phyloP scores from a whole-genome alignment of 495 filamentous ascomycete species.

The Penicillium chermesinum region DNA sequence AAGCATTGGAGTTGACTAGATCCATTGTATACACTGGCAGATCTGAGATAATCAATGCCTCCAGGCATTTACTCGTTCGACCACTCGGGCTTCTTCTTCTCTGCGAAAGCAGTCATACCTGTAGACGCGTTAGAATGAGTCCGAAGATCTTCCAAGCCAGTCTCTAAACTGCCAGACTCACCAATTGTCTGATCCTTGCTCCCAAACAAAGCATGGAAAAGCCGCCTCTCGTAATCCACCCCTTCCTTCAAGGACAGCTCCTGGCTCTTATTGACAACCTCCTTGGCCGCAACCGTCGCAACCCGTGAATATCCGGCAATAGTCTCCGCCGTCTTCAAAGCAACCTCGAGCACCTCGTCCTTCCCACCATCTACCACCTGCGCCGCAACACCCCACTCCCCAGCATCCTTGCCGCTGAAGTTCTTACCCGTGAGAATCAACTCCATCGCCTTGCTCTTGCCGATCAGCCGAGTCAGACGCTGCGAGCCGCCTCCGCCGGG shows the following conservation, averaged over 20 bases:
- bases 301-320: conserved; percentile 79
- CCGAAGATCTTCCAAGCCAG: neutral
- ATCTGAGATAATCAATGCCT: too few species aligned
- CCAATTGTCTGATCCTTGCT: conserved; percentile 95
- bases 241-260: conserved; percentile 81
- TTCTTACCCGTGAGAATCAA: conserved; percentile 81
- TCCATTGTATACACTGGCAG: too few species aligned
- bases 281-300: conserved; percentile 86
- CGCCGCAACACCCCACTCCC: conserved; percentile 84
- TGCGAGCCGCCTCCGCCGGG: conserved; percentile 91
- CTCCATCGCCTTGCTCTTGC: conserved; percentile 92
- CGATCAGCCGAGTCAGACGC: conserved; percentile 79
- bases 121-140: conserved; percentile 13
- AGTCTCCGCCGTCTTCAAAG: conserved; percentile 75
- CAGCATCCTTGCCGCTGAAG: conserved; percentile 77
- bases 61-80: conserved; percentile 57
- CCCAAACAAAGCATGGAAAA: conserved; percentile 92
- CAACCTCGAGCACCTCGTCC: conserved; percentile 72
- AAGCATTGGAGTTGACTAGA: too few species aligned
- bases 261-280: conserved; percentile 96
- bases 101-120: conserved; percentile 90
- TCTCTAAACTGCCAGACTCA: conserved; percentile 25
- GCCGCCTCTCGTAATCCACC: conserved; percentile 85
- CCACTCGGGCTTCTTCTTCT: conserved; percentile 95
- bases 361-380: conserved; percentile 68